These are phyloP conservation scores for Xenoacremonium recifei DNA, from an alignment of 2,329 filamentous ascomycete genomes.

Conservation along the genomic window DNA sequence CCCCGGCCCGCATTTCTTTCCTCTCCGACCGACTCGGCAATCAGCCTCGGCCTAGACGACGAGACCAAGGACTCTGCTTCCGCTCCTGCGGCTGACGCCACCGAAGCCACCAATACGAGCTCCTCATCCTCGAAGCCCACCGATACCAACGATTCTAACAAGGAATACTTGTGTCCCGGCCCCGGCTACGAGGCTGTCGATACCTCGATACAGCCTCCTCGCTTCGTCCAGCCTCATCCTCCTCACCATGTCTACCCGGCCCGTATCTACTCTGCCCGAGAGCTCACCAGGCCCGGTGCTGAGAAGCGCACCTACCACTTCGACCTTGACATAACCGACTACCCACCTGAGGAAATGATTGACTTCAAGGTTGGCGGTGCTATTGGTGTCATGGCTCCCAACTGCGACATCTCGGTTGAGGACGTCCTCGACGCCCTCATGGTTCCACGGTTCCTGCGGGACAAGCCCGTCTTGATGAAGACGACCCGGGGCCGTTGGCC, in stretches of 20 bases:
- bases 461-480: constrained; percentile 77
- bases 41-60: constrained; percentile 40
- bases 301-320: constrained; percentile 98
- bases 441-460: constrained; percentile 77
- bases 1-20: constrained; percentile 31
- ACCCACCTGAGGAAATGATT: constrained; percentile 77
- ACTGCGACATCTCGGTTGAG: constrained; percentile 73
- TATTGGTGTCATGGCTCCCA: constrained; percentile 89
- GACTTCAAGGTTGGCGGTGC: constrained; percentile 97
- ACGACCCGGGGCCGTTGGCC: constrained; percentile 88
- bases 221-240: constrained; percentile 90
- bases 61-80: constrained; percentile 19
- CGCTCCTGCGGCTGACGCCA: constrained; percentile 1
- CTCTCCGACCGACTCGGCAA: constrained; percentile 50
- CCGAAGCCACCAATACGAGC: background rate
- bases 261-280: constrained; percentile 79
- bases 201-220: constrained; percentile 70
- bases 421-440: constrained; percentile 80
- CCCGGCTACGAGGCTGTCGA: constrained; percentile 45
- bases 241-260: constrained; percentile 90
- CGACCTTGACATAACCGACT: constrained; percentile 93
- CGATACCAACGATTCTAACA: background rate
- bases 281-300: constrained; percentile 82
- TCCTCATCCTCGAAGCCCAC: constrained; percentile 8
- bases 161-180: constrained; percentile 23